phyloP scores from a whole-genome alignment of 2,329 filamentous ascomycete species.

The Penicillium sp. region DNA sequence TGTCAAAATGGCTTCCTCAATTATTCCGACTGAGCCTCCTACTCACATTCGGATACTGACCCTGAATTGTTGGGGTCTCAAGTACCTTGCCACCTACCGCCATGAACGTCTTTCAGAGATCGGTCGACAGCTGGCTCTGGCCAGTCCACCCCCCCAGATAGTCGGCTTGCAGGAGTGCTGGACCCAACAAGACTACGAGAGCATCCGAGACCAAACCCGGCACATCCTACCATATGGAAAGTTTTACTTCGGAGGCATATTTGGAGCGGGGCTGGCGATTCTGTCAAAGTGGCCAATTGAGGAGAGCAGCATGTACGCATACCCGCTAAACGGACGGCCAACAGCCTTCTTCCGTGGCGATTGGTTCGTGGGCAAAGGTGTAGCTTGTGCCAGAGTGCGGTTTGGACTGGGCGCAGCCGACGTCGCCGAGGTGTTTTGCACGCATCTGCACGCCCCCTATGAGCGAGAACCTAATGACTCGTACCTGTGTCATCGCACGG shows the following conservation, averaged over 20 bases:
- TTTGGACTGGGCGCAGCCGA: constrained; percentile 65
- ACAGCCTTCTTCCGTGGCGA: constrained; percentile 93
- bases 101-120: constrained; percentile 78
- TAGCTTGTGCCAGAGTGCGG: constrained; percentile 78
- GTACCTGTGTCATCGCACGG: constrained; percentile 85
- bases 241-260: constrained; percentile 86
- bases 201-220: constrained; percentile 71
- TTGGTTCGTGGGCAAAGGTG: constrained; percentile 94
- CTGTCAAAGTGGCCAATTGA: constrained; percentile 90
- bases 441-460: constrained; percentile 88
- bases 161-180: constrained; percentile 96
- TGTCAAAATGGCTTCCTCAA: constrained; percentile 16
- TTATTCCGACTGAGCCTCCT: constrained; percentile 37
- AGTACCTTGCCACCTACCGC: constrained; percentile 77
- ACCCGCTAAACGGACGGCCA: constrained; percentile 89
- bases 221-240: constrained; percentile 83
- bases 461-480: constrained; percentile 75
- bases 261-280: constrained; percentile 85
- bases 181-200: constrained; percentile 78
- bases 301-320: constrained; percentile 80
- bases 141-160: constrained; percentile 71
- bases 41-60: constrained; percentile 75
- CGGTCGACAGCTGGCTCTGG: constrained; percentile 70
- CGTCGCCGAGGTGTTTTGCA: constrained; percentile 86
- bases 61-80: constrained; percentile 96